Base-by-base conservation (phyloP, 2,329 filamentous ascomycete genomes). In the Aspergillus sp. region DNA sequence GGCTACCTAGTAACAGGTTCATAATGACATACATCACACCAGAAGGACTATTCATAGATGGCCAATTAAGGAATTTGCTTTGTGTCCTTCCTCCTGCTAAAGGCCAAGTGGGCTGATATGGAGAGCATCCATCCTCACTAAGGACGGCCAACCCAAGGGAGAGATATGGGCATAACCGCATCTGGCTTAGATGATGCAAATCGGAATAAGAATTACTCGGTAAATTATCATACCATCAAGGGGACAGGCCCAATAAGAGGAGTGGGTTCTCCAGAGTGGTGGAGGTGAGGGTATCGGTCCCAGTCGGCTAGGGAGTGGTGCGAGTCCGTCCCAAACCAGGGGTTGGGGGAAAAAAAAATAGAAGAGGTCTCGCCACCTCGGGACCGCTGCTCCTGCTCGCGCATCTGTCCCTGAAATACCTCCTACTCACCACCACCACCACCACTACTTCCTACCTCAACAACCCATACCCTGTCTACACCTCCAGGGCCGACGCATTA, bases 311-410 rank as follows among this genome's bases (percentile, higher is more conserved):
- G 59, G 53, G 52, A 61, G 66, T 68, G 65, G 66, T 64, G 63
- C 65, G 63, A 68, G 56, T 53, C 50, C 55, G 14, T 38, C 7
- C 35, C 35, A n/a, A 47, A 45, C 40, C 48, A 52, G 51, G 53
- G 53, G 40, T 54, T 50, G 57, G 51, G 47, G 62, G 62, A 50
- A 51, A 57, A 53, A 47, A 49, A 14, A 48, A 20, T 44, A 40
- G 36, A 52, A 54, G 60, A 58, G 50, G 59, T 68, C 66, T 67
- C 67, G 67, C 67, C 67, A 70, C 67, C 63, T 64, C 66, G 66
- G 66, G 61, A 65, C 54, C 59, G 54, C 60, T 53, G 51, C 54
- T 53, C 54, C 57, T 57, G 54, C 45, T 53, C 45, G 45, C 54
- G 56, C 60, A 20, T 48, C 50, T 35, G 50, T 52, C 50, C 52